phyloP scores from a whole-genome alignment of 1,139 yeast species.

The Pichia sp. region DNA sequence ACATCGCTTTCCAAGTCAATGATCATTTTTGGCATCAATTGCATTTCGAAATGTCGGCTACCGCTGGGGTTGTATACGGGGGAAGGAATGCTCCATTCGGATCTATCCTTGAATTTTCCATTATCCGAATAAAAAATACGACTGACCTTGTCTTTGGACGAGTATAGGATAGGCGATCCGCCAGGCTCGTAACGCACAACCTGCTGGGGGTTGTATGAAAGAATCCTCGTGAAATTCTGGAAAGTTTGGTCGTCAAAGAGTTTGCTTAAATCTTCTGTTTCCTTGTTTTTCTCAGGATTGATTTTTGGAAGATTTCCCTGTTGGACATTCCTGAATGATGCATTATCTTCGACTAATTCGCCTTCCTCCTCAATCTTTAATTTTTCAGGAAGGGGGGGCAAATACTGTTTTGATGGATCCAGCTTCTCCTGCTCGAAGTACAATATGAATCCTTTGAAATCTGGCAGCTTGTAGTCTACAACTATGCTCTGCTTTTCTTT shows the following conservation, averaged over 20 bases:
- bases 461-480: conserved; percentile 36
- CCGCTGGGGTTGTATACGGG: conserved; percentile 64
- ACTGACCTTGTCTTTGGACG: conserved; percentile 55
- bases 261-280: conserved; percentile 41
- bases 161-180: conserved; percentile 71
- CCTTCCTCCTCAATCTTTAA: conserved; percentile 20
- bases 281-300: conserved; percentile 20
- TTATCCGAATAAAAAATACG: conserved; percentile 36
- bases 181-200: conserved; percentile 77
- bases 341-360: conserved; percentile 16
- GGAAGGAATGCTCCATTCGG: conserved; percentile 39
- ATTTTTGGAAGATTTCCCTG: conserved; percentile 26
- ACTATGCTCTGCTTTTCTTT: background rate
- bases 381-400: conserved; percentile 26
- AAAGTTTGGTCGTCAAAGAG: conserved; percentile 73
- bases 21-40: conserved; percentile 90
- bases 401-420: conserved; percentile 33
- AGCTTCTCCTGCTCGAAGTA: conserved; percentile 55
- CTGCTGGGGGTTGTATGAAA: conserved; percentile 80
- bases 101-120: conserved; percentile 28
- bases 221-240: conserved; percentile 69
- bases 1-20: conserved; percentile 64
- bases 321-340: conserved; percentile 9
- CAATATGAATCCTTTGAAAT: conserved; percentile 60
- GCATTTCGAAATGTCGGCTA: conserved; percentile 70